Percentiles rank a stretch among this genome's conserved stretches.
Conservation (phyloP, 1,284 basidiomycete species). For the Trametes polyzona region DNA sequence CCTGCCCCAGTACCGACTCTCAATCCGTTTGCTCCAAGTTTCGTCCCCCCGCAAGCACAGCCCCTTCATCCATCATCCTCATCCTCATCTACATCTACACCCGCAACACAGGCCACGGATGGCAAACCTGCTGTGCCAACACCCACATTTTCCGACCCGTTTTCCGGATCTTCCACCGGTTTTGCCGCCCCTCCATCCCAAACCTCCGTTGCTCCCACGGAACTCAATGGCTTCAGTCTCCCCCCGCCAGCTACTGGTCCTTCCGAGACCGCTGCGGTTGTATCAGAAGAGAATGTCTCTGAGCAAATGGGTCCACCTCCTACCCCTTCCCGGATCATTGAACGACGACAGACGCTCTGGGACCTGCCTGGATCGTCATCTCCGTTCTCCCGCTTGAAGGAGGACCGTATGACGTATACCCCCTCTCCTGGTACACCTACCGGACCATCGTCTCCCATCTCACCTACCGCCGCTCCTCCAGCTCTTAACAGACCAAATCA, state of each 20-base stretch:
- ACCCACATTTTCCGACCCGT: conserved; percentile 8
- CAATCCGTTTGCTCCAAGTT: conserved; percentile 21
- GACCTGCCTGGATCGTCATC: conserved; percentile 31
- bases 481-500: conserved; percentile 25
- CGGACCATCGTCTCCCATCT: conserved; percentile 21
- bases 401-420: conserved; percentile 22
- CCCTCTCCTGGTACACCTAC: conserved; percentile 13
- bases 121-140: background rate
- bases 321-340: conserved; percentile 26
- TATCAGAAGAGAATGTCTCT: background rate
- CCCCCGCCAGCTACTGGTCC: background rate
- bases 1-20: background rate
- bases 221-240: conserved; percentile 2
- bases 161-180: background rate
- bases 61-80: conserved; percentile 1
- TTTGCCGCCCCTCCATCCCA: background rate
- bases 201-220: background rate
- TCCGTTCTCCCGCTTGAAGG: conserved; percentile 22
- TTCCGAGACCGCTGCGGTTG: background rate
- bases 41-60: conserved; percentile 3
- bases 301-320: conserved; percentile 8
- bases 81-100: background rate
- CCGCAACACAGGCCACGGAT: background rate
- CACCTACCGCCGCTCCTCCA: conserved; percentile 32
- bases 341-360: conserved; percentile 34